Base-by-base conservation (phyloP, 768 basidiomycete genomes). In the Calvatia gigantea region DNA sequence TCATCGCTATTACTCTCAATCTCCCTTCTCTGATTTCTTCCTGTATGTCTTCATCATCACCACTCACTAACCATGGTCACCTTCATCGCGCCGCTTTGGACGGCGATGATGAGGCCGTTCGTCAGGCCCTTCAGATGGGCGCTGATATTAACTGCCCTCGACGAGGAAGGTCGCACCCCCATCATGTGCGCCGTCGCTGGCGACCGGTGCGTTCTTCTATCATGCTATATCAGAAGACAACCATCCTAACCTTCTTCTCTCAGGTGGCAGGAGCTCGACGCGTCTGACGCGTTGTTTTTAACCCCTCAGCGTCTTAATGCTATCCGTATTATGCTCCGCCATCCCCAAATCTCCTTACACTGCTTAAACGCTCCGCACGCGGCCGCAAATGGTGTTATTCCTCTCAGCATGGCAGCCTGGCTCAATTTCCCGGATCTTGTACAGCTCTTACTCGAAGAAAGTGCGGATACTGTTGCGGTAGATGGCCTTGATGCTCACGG, bases 371-470 rank as follows among this genome's bases (percentile, higher is more conserved):
- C 85, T n/a, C 85, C 89, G 0, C 85, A 86, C 50, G 72, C 74
- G 57, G 79, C 82, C 1, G 82, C 86, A 74, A 83, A 82, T 51
- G 87, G 88, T 31, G 87, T 89, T 6, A 86, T 87, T 1, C 88
- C 89, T 9, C 78, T 92, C 14, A 85, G 87, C 3, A 83, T 89
- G 75, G 87, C 89, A 6, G 83, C 89, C 1, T 91, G 88, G 87
- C 75, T 91, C 17, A 84, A 89, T 61, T 71, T 80, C 67, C 79
- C 80, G 9, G 69, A 79, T 14, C 77, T 74, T 23, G 86, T 91
- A n/a, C 73, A 73, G 53, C 62, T 83, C 38, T 71, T 91, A n/a
- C 76, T 91, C 23, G 82, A 87, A 43, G 78, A 73, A 27, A 85
- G 85, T 61, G 68, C 73, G 2, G 84, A 83, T 39, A 66, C 79